These are phyloP conservation scores for Colletotrichum salicis DNA, from an alignment of 2,329 filamentous ascomycete genomes.

Conservation along the genomic window DNA sequence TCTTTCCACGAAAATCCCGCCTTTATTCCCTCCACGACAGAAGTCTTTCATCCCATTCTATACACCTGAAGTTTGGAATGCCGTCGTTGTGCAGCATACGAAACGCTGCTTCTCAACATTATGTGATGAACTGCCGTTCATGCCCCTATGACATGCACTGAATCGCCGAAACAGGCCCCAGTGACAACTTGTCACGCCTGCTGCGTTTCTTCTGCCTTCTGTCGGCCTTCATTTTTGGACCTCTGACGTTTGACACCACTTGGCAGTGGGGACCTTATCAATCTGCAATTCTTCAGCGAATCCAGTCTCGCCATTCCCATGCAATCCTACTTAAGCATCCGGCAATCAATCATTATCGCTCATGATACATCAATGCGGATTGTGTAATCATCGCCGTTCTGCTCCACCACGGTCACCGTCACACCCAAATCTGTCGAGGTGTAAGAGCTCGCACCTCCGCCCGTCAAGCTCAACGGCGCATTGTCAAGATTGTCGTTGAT, in stretches of 20 bases:
- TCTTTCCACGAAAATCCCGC: background rate
- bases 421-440: conserved; percentile 1
- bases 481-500: conserved; percentile 45
- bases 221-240: background rate
- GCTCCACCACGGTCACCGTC: conserved; percentile 1
- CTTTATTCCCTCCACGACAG: background rate
- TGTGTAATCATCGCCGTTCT: conserved; percentile 14
- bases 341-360: background rate
- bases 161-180: background rate
- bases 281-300: background rate
- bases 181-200: no score
- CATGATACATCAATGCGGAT: conserved; percentile 1
- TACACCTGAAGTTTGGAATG: background rate
- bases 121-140: conserved; percentile 6
- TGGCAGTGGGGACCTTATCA: background rate
- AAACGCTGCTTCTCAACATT: background rate
- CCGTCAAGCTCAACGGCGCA: conserved; percentile 40
- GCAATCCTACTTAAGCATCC: background rate
- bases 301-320: background rate
- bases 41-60: background rate
- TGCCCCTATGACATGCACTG: background rate
- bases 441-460: background rate
- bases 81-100: background rate
- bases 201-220: background rate
- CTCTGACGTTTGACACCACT: background rate